Conservation (phyloP, 2,329 filamentous ascomycete genomes). For the Xylariomycetidae sp. region DNA sequence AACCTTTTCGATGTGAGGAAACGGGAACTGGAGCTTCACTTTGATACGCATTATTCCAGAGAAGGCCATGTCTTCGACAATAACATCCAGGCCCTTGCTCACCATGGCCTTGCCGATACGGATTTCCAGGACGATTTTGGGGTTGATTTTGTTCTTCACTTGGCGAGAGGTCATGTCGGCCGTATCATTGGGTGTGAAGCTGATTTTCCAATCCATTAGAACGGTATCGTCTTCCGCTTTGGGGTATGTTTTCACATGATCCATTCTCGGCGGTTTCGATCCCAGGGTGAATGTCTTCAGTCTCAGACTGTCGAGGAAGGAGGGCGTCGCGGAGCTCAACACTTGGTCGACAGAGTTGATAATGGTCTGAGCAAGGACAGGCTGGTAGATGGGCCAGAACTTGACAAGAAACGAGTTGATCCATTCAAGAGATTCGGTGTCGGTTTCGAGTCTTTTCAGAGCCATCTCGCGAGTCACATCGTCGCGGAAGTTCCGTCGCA, state of each 20-base stretch:
- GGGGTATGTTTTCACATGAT: slow-evolving; percentile 97
- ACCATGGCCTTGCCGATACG: slow-evolving; percentile 93
- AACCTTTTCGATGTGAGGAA: slow-evolving; percentile 89
- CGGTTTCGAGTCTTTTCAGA: slow-evolving; percentile 80
- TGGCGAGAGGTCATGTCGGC: slow-evolving; percentile 87
- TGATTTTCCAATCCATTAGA: slow-evolving; percentile 99
- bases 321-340: slow-evolving; percentile 82
- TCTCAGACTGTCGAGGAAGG: slow-evolving; percentile 88
- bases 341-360: slow-evolving; percentile 95
- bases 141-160: slow-evolving; percentile 92
- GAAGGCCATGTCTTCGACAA: slow-evolving; percentile 97
- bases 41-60: slow-evolving; percentile 94
- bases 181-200: slow-evolving; percentile 93
- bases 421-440: slow-evolving; percentile 92
- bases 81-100: slow-evolving; percentile 93
- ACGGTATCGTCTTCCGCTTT: slow-evolving; percentile 93
- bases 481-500: slow-evolving; percentile 92
- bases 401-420: slow-evolving; percentile 98
- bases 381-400: slow-evolving; percentile 98
- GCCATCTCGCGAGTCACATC: slow-evolving; percentile 86
- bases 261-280: slow-evolving; percentile 89
- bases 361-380: slow-evolving; percentile 85
- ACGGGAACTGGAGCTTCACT: slow-evolving; percentile 92
- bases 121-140: slow-evolving; percentile 92
- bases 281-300: slow-evolving; percentile 92